Conservation (phyloP, 371 early-diverging fungal genomes). For the Ecytonucleospora hepatopenaei region DNA sequence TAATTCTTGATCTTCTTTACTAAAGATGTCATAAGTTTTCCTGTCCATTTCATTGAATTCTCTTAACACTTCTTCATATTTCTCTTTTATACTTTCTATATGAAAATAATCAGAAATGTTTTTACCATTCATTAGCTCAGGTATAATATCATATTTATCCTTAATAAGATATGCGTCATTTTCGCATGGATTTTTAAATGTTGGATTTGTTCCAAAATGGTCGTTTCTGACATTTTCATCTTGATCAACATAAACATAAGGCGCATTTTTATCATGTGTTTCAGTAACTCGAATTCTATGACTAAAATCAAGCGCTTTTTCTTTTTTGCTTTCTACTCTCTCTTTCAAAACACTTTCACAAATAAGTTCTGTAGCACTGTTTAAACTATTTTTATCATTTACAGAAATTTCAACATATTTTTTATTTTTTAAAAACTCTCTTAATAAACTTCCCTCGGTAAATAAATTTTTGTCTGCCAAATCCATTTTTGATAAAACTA, state of each 20-base stretch:
- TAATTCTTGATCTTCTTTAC: slow-evolving; percentile 40
- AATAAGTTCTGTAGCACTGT: slow-evolving; percentile 45
- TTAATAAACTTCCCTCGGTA: too few species aligned
- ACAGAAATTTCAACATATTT: slow-evolving; percentile 58
- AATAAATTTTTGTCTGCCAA: slow-evolving; percentile 62
- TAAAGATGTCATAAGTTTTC: slow-evolving; percentile 44
- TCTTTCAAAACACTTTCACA: slow-evolving; percentile 54
- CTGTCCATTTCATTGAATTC: slow-evolving; percentile 91
- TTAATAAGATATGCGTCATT: slow-evolving; percentile 57
- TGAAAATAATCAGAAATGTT: slow-evolving; percentile 98
- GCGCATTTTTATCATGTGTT: slow-evolving; percentile 8
- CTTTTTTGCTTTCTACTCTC: slow-evolving; percentile 47
- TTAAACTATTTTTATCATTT: slow-evolving; percentile 46
- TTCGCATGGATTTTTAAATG: slow-evolving; percentile 33
- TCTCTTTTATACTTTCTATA: slow-evolving; percentile 58
- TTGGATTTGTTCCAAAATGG: slow-evolving; percentile 15
- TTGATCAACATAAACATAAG: too few species aligned
- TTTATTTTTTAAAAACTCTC: slow-evolving; percentile 64
- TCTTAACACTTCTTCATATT: slow-evolving; percentile 77
- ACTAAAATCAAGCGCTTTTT: slow-evolving; percentile 28
- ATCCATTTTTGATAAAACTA: slow-evolving; percentile 94
- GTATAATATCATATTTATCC: slow-evolving; percentile 92
- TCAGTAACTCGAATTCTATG: slow-evolving; percentile 57
- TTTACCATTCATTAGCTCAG: slow-evolving; percentile 97
- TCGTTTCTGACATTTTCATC: slow-evolving; percentile 18